Conservation (phyloP, 2,329 filamentous ascomycete species). For the Ophiocordyceps unilateralis region DNA sequence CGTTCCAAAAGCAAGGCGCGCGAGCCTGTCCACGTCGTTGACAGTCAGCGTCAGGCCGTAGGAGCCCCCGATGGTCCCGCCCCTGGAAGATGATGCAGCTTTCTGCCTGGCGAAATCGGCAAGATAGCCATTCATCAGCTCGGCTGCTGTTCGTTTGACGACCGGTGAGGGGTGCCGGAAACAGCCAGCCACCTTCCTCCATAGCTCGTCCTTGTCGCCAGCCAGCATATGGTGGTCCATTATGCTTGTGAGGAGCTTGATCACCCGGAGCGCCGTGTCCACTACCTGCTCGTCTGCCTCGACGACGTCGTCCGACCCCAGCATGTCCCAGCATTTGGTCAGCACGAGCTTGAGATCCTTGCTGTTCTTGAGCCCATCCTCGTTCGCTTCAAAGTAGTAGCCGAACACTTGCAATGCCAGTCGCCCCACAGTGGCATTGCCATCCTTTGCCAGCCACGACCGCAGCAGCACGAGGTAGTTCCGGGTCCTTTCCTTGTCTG, state of each 20-base stretch:
- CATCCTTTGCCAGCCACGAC: slow-evolving; percentile 59
- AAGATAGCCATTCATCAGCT: slow-evolving; percentile 60
- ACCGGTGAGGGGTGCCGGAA: slow-evolving; percentile 55
- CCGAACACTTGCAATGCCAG: slow-evolving; percentile 68
- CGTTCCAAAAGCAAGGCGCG: slow-evolving; percentile 29
- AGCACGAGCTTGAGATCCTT: slow-evolving; percentile 52
- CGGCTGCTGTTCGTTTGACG: slow-evolving; percentile 62
- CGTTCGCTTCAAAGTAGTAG: slow-evolving; percentile 61
- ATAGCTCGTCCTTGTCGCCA: slow-evolving; percentile 43
- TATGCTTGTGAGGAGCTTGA: slow-evolving; percentile 48
- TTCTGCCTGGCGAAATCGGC: slow-evolving; percentile 55
- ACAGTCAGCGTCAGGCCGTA: slow-evolving; percentile 51
- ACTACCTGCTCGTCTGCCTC: slow-evolving; percentile 52
- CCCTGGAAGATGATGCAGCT: slow-evolving; percentile 26
- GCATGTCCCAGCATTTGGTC: slow-evolving; percentile 31
- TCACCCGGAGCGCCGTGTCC: slow-evolving; percentile 53
- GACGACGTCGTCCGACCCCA: slow-evolving; percentile 34
- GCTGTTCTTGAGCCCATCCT: slow-evolving; percentile 38
- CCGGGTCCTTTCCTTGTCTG: slow-evolving; percentile 53
- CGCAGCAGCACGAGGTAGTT: slow-evolving; percentile 56
- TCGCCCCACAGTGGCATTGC: slow-evolving; percentile 52
- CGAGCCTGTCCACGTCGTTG: slow-evolving; percentile 44
- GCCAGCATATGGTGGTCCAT: slow-evolving; percentile 49
- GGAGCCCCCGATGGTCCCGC: slow-evolving; percentile 48
- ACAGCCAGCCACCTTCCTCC: slow-evolving; percentile 50